phyloP scores from a whole-genome alignment of 2,329 filamentous ascomycete genomes.

The Graphilbum ipis-grandicollis region DNA sequence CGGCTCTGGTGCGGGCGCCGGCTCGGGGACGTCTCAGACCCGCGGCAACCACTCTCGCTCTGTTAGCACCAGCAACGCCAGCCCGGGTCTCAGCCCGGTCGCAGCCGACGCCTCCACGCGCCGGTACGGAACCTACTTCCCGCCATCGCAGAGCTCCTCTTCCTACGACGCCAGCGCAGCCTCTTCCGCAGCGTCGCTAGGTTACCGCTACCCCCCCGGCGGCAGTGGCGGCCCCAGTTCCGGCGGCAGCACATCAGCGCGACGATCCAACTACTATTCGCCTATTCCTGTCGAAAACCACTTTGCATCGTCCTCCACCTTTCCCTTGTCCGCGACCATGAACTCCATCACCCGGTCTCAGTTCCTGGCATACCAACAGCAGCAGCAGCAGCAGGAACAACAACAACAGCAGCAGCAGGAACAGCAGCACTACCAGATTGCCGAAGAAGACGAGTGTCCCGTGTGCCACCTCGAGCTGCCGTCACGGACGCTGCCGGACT shows the following conservation, averaged over 20 bases:
- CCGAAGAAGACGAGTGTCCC: constrained; percentile 65
- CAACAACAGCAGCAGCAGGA: constrained; percentile 15
- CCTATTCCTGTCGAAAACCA: no score
- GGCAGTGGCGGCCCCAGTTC: no score
- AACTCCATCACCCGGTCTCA: no score
- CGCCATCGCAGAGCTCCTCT: constrained; percentile 7
- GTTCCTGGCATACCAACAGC: not conserved
- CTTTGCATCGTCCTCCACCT: no score
- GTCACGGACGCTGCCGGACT: constrained; percentile 32
- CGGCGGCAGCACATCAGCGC: no score
- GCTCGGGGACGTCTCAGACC: not conserved
- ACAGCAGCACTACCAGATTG: constrained; percentile 28
- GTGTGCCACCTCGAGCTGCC: constrained; percentile 60
- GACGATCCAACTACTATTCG: no score
- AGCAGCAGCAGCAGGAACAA: not conserved
- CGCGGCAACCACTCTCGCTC: constrained; percentile 24
- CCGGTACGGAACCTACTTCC: constrained; percentile 20
- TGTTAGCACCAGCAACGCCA: constrained; percentile 19
- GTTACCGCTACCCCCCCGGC: not conserved
- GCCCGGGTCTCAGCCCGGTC: no score
- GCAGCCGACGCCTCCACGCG: constrained; percentile 1
- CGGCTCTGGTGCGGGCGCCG: not conserved
- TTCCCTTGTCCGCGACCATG: no score
- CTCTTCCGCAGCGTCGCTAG: constrained; percentile 1
- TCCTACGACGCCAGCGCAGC: constrained; percentile 2